Conservation (phyloP, 192 early-diverging fungal genomes). For the Backusella australiensis region DNA sequence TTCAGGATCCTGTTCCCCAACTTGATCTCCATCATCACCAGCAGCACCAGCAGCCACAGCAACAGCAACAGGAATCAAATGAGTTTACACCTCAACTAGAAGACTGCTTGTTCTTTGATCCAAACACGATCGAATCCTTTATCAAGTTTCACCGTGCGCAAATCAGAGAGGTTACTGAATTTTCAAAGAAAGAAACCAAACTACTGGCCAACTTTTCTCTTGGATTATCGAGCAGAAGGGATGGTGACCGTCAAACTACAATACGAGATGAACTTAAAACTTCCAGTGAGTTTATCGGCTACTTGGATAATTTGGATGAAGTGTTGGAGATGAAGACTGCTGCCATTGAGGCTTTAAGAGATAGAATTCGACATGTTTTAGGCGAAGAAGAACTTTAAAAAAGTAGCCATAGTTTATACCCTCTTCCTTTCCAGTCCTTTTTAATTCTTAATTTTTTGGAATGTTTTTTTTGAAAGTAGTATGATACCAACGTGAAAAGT, state of each 20-base stretch:
- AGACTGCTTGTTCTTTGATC: conserved; percentile 22
- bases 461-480: neutral
- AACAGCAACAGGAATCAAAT: neutral
- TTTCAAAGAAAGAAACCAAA: conserved; percentile 66
- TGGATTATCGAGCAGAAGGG: conserved; percentile 49
- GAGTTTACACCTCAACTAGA: conserved; percentile 3
- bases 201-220: conserved; percentile 57
- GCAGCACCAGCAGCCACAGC: neutral
- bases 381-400: conserved; percentile 22
- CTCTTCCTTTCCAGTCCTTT: neutral
- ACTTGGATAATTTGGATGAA: conserved; percentile 43
- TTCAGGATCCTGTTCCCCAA: neutral
- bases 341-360: conserved; percentile 35
- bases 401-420: neutral
- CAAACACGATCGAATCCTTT: conserved; percentile 57
- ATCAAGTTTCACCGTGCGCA: conserved; percentile 61
- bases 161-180: conserved; percentile 59
- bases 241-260: conserved; percentile 12
- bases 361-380: conserved; percentile 24
- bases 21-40: neutral
- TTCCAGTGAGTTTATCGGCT: conserved; percentile 29
- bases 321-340: conserved; percentile 38
- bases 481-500: neutral
- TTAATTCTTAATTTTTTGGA: neutral
- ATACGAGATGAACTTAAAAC: conserved; percentile 27